Base-by-base conservation (phyloP, 805 yeast species). In the Suhomyces vadensis region DNA sequence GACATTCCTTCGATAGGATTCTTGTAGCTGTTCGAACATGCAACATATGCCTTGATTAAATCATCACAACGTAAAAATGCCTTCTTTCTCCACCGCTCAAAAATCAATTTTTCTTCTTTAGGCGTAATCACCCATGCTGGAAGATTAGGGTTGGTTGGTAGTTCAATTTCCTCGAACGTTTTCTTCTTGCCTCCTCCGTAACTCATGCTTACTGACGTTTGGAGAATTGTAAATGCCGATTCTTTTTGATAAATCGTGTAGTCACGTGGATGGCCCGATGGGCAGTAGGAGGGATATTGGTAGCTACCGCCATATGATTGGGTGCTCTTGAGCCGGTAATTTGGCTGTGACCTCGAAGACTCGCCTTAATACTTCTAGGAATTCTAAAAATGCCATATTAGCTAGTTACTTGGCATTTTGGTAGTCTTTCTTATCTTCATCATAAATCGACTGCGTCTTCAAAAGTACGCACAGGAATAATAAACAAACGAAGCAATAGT, bases 61-160 rank as follows among this genome's bases (percentile, higher is more conserved):
- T 76, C 83, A 54, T 82, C 87, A 60, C 95, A 87, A 44, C 67
- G 61, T 36, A 77, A 74, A 69, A 85, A 85, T 0, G 92, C 79
- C 55, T 73, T 72, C 46, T 69, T 75, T 60, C 85, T 79, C 83
- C 91, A 81, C 54, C 86, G 77, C 52, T 77, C 81, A 55, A 86
- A 79, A 26, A 85, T 82, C 46, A 81, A 77, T 63, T 81, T 82
- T 58, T 87, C 95, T 59, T 87, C 94, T 50, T 74, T 76, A 10
- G 94, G 92, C 0, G 87, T 78, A 17, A 87, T 67, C 50, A 85
- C 77, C 95, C 95, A 87, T 9, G 78, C 69, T 1, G 95, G 95
- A 21, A 86, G 65, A 50, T 63, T 65, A 25, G 75, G 75, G 53
- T 72, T 68, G 4, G 69, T 58, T 24, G 67, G 72, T 41, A 71